Percentiles rank a stretch among this genome's conserved stretches.
These are phyloP conservation scores for Aspergillus ellipticus DNA, from an alignment of 495 filamentous ascomycete genomes.

Conservation along the genomic window DNA sequence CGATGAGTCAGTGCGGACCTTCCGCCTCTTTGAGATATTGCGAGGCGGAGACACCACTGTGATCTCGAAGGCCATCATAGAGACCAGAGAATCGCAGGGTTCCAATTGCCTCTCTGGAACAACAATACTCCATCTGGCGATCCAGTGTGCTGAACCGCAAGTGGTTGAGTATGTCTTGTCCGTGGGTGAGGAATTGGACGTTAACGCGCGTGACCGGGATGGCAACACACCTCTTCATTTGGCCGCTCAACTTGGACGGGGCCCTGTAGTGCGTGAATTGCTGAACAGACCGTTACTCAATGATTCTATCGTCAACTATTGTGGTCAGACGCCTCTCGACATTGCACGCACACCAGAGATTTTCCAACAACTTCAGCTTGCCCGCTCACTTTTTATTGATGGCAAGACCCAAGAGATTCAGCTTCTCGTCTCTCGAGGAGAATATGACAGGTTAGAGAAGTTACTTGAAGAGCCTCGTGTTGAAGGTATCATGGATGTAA, in stretches of 20 bases:
- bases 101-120: constrained; percentile 65
- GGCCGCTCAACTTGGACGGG: constrained; percentile 76
- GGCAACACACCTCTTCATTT: constrained; percentile 92
- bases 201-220: constrained; percentile 87
- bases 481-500: constrained; percentile 82
- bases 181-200: constrained; percentile 59
- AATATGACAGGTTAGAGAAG: constrained; percentile 74
- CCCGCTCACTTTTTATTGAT: constrained; percentile 86
- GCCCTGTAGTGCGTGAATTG: constrained; percentile 72
- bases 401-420: constrained; percentile 79
- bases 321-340: constrained; percentile 82
- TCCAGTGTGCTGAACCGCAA: constrained; percentile 94
- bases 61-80: constrained; percentile 83
- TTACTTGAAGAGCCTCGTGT: constrained; percentile 80
- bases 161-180: constrained; percentile 95
- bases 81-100: constrained; percentile 50
- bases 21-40: constrained; percentile 88
- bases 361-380: constrained; percentile 90
- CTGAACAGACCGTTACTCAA: constrained; percentile 79
- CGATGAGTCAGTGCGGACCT: constrained; percentile 90
- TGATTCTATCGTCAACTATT: constrained; percentile 85
- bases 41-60: constrained; percentile 85
- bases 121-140: constrained; percentile 84
- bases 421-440: constrained; percentile 60
- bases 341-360: constrained; percentile 88